Conservation (phyloP, 805 yeast genomes). For the Vanderwaltozyma tropicalis region DNA sequence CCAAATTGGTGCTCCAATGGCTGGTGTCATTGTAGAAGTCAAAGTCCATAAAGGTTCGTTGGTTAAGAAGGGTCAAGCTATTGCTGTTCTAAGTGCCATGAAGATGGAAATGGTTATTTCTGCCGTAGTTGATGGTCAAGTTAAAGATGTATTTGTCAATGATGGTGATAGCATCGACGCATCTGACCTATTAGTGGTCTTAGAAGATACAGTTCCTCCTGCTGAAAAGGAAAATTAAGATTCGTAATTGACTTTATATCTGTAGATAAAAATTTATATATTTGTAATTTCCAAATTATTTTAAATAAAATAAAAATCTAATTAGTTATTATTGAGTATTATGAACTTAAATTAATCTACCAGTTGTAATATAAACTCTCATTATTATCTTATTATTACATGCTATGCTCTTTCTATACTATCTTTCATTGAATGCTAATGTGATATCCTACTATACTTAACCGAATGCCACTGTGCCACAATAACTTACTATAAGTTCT, state of each 20-base stretch:
- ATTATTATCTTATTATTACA: not conserved
- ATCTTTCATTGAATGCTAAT: not conserved
- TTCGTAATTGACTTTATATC: not conserved
- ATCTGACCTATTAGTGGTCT: slow-evolving; percentile 67
- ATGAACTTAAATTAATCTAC: no score
- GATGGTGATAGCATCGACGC: slow-evolving; percentile 96
- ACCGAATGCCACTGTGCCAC: slow-evolving; percentile 29
- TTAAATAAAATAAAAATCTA: not conserved
- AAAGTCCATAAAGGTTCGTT: slow-evolving; percentile 79
- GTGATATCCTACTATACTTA: slow-evolving; percentile 1
- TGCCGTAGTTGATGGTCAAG: slow-evolving; percentile 80
- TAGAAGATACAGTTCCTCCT: slow-evolving; percentile 28
- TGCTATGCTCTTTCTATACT: not conserved
- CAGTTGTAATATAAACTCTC: no score
- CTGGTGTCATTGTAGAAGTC: slow-evolving; percentile 94
- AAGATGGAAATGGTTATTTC: slow-evolving; percentile 99
- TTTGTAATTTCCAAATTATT: not conserved
- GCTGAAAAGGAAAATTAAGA: slow-evolving; percentile 7
- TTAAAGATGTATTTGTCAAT: slow-evolving; percentile 64
- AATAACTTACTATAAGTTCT: slow-evolving; percentile 28
- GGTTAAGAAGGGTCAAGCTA: slow-evolving; percentile 92
- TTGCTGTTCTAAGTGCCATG: slow-evolving; percentile 94
- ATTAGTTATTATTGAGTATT: not conserved
- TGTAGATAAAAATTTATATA: not conserved
- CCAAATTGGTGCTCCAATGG: slow-evolving; percentile 98